These are phyloP conservation scores for Yamadazyma olivae DNA, from an alignment of 805 yeast species.

Conservation along the genomic window DNA sequence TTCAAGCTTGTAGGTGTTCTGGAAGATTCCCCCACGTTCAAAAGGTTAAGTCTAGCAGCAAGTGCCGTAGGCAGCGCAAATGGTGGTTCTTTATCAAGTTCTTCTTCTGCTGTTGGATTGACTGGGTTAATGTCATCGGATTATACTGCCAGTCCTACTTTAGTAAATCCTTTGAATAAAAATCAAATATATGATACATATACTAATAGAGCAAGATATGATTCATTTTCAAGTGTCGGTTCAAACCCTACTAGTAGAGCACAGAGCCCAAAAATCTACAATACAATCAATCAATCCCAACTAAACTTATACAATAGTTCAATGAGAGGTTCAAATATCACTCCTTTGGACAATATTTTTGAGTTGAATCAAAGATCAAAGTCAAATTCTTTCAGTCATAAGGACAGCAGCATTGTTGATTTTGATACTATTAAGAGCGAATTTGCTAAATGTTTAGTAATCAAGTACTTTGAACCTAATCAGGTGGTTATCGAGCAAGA, in stretches of 20 bases:
- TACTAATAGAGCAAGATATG: slow-evolving; percentile 13
- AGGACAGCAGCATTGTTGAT: slow-evolving; percentile 5
- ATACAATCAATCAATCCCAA: slow-evolving; percentile 25
- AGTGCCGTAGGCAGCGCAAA: slow-evolving; percentile 19
- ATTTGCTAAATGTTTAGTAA: slow-evolving; percentile 57
- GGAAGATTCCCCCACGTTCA: slow-evolving; percentile 19
- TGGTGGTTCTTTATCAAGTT: slow-evolving; percentile 19
- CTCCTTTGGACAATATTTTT: background rate
- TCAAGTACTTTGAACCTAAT: slow-evolving; percentile 52
- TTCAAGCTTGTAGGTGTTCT: slow-evolving; percentile 65
- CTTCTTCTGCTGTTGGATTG: slow-evolving; percentile 25
- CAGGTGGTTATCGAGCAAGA: slow-evolving; percentile 60
- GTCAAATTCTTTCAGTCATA: slow-evolving; percentile 3
- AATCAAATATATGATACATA: slow-evolving; percentile 13
- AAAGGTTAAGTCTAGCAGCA: slow-evolving; percentile 9
- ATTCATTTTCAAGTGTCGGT: slow-evolving; percentile 13
- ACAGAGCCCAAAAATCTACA: slow-evolving; percentile 25
- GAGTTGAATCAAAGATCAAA: slow-evolving; percentile 4
- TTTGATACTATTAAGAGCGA: slow-evolving; percentile 38
- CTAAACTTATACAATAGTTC: slow-evolving; percentile 6
- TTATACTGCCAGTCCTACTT: background rate
- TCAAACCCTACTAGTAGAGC: slow-evolving; percentile 12
- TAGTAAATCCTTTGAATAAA: slow-evolving; percentile 10
- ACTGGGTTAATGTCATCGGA: slow-evolving; percentile 16
- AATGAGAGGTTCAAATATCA: slow-evolving; percentile 5